Percentiles rank a stretch among this genome's conserved stretches.
These are phyloP conservation scores for Ensete glaucum DNA, from an alignment of 176 grass and related monocot species.

Conservation along the genomic window DNA sequence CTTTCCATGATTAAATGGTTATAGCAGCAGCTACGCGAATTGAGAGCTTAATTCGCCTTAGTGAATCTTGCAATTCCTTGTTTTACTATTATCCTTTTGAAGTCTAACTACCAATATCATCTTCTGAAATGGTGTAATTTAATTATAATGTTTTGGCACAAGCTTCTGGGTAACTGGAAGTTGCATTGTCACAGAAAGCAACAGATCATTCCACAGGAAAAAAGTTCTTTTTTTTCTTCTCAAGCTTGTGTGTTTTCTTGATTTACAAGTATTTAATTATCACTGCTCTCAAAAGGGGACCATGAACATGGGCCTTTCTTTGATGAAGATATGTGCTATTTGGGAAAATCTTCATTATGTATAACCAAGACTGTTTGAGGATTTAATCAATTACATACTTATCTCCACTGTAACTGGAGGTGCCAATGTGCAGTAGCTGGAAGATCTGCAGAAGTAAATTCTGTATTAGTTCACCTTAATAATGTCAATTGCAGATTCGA, in stretches of 20 bases:
- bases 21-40: slow-evolving; percentile 82
- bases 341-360: slow-evolving; percentile 26
- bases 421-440: slow-evolving; percentile 49
- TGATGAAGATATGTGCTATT: slow-evolving; percentile 85
- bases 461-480: slow-evolving; percentile 64
- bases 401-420: slow-evolving; percentile 27
- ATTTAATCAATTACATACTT: too few relatives aligned
- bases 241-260: neutral
- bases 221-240: neutral
- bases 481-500: slow-evolving; percentile 43
- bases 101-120: neutral
- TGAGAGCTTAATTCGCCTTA: slow-evolving; percentile 88
- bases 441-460: slow-evolving; percentile 86
- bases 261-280: neutral
- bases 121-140: neutral
- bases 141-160: slow-evolving; percentile 39
- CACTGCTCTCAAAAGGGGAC: slow-evolving; percentile 40
- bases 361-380: too few relatives aligned
- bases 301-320: slow-evolving; percentile 90
- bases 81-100: too few relatives aligned
- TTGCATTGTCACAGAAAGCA: slow-evolving; percentile 78
- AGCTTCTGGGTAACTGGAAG: slow-evolving; percentile 80
- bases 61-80: slow-evolving; percentile 34
- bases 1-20: slow-evolving; percentile 45
- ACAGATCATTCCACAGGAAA: slow-evolving; percentile 77